Evolutionary conservation across 2,329 filamentous ascomycete species (phyloP).

Genomic region (Raffaelea arxii): DNA sequence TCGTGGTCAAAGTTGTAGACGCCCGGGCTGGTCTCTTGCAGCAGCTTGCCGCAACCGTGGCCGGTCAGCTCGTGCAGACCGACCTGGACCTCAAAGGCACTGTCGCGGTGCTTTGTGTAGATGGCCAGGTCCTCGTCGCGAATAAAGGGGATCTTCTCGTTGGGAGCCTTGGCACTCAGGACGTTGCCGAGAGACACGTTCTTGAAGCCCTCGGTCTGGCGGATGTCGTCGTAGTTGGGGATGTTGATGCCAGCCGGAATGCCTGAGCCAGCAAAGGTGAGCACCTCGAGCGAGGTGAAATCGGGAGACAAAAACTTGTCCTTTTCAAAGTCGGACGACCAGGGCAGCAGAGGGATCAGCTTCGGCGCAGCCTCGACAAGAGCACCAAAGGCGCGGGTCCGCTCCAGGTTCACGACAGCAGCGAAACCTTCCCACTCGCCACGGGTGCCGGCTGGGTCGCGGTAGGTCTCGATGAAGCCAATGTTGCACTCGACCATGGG

Average conservation of each 20-base stretch:
- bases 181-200: constrained; percentile 93
- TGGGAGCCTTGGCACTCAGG: constrained; percentile 78
- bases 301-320: constrained; percentile 92
- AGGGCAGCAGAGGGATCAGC: constrained; percentile 84
- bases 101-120: constrained; percentile 75
- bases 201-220: constrained; percentile 81
- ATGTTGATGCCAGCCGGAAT: constrained; percentile 62
- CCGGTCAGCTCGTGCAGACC: constrained; percentile 82
- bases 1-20: constrained; percentile 80
- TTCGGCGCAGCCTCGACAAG: constrained; percentile 71
- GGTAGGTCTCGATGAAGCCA: constrained; percentile 78
- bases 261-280: constrained; percentile 65
- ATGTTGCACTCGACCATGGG: constrained; percentile 73
- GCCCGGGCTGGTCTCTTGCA: constrained; percentile 78
- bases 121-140: constrained; percentile 64
- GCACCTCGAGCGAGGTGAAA: constrained; percentile 87
- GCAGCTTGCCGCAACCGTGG: constrained; percentile 86
- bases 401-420: constrained; percentile 78
- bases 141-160: constrained; percentile 90
- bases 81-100: constrained; percentile 90
- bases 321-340: constrained; percentile 85
- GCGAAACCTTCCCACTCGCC: constrained; percentile 84
- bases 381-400: constrained; percentile 77
- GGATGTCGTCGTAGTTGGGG: constrained; percentile 65
- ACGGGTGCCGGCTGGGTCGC: constrained; percentile 70